phyloP scores from a whole-genome alignment of 176 grass and related monocot genomes.

The Aegilops tauschii region DNA sequence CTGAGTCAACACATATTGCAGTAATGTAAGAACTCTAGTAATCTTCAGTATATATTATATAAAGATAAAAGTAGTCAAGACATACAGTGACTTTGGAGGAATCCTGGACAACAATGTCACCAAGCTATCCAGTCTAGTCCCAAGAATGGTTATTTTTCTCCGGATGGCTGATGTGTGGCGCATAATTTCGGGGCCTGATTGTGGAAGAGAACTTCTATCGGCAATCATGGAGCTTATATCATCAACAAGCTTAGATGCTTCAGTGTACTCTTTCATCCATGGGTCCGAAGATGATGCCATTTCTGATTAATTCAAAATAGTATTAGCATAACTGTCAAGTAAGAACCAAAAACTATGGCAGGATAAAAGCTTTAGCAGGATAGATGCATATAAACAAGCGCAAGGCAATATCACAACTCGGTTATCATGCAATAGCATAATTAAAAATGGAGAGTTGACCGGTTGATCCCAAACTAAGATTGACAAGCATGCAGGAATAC shows the following conservation, averaged over 20 bases:
- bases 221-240: constrained; percentile 81
- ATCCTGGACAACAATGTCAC: constrained; percentile 57
- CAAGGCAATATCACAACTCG: neutral
- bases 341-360: neutral
- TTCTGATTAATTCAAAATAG: constrained; percentile 46
- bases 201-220: constrained; percentile 74
- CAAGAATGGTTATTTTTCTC: constrained; percentile 83
- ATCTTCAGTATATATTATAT: constrained; percentile 7
- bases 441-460: neutral
- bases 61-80: constrained; percentile 12
- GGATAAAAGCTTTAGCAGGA: neutral
- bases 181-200: constrained; percentile 73
- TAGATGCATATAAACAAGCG: neutral
- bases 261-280: constrained; percentile 79
- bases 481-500: neutral
- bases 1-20: neutral
- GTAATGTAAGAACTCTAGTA: neutral
- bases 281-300: constrained; percentile 72
- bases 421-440: neutral
- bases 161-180: constrained; percentile 60
- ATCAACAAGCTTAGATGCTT: constrained; percentile 79
- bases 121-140: constrained; percentile 75
- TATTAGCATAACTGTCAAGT: constrained; percentile 12
- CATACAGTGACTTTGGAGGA: constrained; percentile 84
- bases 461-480: neutral